Evolutionary conservation across 805 yeast genomes (phyloP).

Genomic region (Candida jianshihensis): DNA sequence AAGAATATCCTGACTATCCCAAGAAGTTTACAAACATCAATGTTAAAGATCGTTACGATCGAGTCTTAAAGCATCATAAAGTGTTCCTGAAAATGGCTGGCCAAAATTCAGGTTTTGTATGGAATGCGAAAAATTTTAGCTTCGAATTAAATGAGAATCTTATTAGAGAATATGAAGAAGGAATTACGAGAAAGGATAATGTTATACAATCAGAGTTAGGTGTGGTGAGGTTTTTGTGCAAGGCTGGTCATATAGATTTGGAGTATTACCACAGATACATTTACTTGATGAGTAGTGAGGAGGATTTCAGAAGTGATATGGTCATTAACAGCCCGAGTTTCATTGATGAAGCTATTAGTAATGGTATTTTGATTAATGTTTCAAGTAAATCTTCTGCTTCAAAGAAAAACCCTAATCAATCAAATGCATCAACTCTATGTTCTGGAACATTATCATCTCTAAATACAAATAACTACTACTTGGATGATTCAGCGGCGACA

Average conservation of each 20-base stretch:
- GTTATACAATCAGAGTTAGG: conserved; percentile 12
- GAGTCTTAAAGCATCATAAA: conserved; percentile 21
- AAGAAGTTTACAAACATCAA: conserved; percentile 22
- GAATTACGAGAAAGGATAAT: conserved; percentile 9
- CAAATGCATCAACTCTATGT: conserved; percentile 2
- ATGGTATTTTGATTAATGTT: conserved; percentile 15
- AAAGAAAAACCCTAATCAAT: conserved; percentile 1
- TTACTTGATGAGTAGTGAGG: conserved; percentile 5
- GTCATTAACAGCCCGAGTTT: conserved; percentile 15
- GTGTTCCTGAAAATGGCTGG: conserved; percentile 19
- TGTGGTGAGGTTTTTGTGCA: conserved; percentile 15
- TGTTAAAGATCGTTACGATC: conserved; percentile 22
- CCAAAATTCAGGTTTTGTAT: conserved; percentile 13
- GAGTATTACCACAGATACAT: conserved; percentile 22
- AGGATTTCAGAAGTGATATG: conserved; percentile 10
- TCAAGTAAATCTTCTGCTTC: conserved; percentile 9
- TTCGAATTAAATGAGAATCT: conserved; percentile 13
- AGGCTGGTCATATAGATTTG: conserved; percentile 20
- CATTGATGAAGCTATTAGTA: conserved; percentile 19
- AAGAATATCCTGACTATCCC: conserved; percentile 19
- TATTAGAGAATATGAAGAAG: conserved; percentile 10
- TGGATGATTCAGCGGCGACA: conserved; percentile 4
- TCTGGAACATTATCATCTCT: not conserved
- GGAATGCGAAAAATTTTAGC: conserved; percentile 18
- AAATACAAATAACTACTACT: conserved; percentile 2